These are phyloP conservation scores for Geotrichum cucujoidarum DNA, from an alignment of 1,139 yeast species.

Conservation along the genomic window DNA sequence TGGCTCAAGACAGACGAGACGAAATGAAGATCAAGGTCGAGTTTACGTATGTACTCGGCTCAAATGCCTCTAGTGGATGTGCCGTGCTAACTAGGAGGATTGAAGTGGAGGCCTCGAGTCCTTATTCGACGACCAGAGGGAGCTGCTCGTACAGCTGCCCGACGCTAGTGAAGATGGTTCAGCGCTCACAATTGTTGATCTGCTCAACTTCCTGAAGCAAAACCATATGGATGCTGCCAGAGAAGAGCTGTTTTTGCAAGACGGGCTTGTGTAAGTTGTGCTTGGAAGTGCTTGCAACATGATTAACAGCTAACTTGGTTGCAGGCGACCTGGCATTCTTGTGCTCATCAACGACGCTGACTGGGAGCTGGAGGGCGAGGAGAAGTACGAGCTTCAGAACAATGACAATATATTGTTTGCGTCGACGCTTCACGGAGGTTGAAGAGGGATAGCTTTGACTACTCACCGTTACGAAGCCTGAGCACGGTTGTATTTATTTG, in stretches of 20 bases:
- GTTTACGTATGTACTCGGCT: slow-evolving; percentile 32
- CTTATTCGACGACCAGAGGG: slow-evolving; percentile 51
- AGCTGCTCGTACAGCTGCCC: slow-evolving; percentile 42
- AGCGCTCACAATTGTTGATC: slow-evolving; percentile 50
- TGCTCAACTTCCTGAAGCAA: slow-evolving; percentile 52
- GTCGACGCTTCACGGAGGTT: slow-evolving; percentile 94
- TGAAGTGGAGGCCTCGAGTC: slow-evolving; percentile 62
- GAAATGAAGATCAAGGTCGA: slow-evolving; percentile 32
- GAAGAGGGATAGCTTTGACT: too few relatives aligned
- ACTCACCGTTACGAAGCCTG: too few relatives aligned
- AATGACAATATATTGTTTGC: slow-evolving; percentile 84
- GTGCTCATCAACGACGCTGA: slow-evolving; percentile 92
- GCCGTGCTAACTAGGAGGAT: background rate
- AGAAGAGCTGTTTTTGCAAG: slow-evolving; percentile 73
- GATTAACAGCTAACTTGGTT: background rate
- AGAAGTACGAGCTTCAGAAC: slow-evolving; percentile 64
- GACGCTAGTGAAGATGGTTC: slow-evolving; percentile 27
- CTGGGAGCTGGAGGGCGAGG: slow-evolving; percentile 94
- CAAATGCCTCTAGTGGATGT: too few relatives aligned
- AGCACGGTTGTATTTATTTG: too few relatives aligned
- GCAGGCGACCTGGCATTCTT: slow-evolving; percentile 83
- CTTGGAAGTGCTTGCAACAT: background rate
- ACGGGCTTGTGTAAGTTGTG: slow-evolving; percentile 45
- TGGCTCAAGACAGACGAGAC: too few relatives aligned
- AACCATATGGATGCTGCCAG: slow-evolving; percentile 52